phyloP scores from a whole-genome alignment of 176 grass and related monocot genomes.

The Chrysopogon serrulatus region DNA sequence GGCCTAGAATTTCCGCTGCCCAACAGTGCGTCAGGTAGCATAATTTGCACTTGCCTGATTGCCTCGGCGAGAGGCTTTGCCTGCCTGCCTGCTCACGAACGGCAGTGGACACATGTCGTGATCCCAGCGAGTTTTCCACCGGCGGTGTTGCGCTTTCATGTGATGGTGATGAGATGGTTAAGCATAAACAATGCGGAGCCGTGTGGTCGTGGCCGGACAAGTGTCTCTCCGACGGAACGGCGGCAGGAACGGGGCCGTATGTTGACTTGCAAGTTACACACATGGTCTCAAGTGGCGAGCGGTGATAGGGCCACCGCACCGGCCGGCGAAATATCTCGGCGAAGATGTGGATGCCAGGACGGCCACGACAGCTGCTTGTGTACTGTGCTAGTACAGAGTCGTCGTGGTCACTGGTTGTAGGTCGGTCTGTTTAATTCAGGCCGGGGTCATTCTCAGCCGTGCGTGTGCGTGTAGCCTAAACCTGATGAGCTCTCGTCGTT shows the following conservation, averaged over 20 bases:
- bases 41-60: background rate
- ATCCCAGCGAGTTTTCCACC: background rate
- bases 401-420: background rate
- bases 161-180: too few relatives aligned
- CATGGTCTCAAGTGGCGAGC: slow-evolving; percentile 3
- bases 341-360: background rate
- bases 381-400: background rate
- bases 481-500: background rate
- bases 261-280: slow-evolving; percentile 11
- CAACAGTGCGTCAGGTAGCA: slow-evolving; percentile 2
- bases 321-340: slow-evolving; percentile 19
- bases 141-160: background rate
- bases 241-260: background rate
- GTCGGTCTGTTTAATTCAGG: background rate
- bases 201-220: slow-evolving; percentile 17
- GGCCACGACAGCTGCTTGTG: background rate
- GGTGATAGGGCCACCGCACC: slow-evolving; percentile 18
- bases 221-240: slow-evolving; percentile 24
- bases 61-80: background rate
- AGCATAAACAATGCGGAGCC: slow-evolving; percentile 23
- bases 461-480: background rate
- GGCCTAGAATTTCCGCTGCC: background rate
- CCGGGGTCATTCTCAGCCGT: background rate
- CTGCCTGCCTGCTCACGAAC: background rate
- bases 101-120: slow-evolving; percentile 1